Base-by-base conservation (phyloP, 2,329 filamentous ascomycete genomes). In the Xylaria sp. region DNA sequence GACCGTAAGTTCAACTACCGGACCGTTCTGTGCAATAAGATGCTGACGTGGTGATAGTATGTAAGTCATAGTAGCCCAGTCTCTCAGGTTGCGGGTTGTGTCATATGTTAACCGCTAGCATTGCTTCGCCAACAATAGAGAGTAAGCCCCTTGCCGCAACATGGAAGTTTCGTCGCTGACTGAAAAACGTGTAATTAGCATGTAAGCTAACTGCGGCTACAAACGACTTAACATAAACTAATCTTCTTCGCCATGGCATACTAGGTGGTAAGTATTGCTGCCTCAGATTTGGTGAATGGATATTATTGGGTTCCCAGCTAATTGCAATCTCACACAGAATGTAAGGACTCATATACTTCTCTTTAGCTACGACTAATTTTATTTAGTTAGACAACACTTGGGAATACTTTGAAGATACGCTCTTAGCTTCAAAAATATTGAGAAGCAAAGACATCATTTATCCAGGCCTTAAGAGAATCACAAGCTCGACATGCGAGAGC, bases 41-140 rank as follows among this genome's bases (percentile, higher is more conserved):
- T 1, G 52, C 25, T 61, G 46, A 61, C 37, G 6, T 23, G 15
- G 28, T 15, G 11, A 21, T 56, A 61, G 58, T 61, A 61, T 61
- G 58, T 61, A 46, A 56, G 58, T 46, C 25, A 14, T 28, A 50
- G 8, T 4, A 49, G 43, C 17, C 21, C 38, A 2, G n/a, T 14
- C 8, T 23, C n/a, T 6, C 8, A 15, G 12, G 2, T n/a, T 17
- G n/a, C 28, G 15, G n/a, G 1, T 14, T 11, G n/a, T 21, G 23
- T 37, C 7, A 1, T 4, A 45, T n/a, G 17, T 43, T 58, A 55
- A 63, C 28, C 23, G 45, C 14, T 12, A 19, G 7, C 23, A 1
- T 40, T 4, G 33, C 28, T 47, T 15, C n/a, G n/a, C 17, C 2
- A 19, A 23, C 4, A 2, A 25, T 14, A 63, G 60, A 58, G 17